These are phyloP conservation scores for Albugo laibachii DNA, from an alignment of 352 stramenopile species.

Conservation along the genomic window DNA sequence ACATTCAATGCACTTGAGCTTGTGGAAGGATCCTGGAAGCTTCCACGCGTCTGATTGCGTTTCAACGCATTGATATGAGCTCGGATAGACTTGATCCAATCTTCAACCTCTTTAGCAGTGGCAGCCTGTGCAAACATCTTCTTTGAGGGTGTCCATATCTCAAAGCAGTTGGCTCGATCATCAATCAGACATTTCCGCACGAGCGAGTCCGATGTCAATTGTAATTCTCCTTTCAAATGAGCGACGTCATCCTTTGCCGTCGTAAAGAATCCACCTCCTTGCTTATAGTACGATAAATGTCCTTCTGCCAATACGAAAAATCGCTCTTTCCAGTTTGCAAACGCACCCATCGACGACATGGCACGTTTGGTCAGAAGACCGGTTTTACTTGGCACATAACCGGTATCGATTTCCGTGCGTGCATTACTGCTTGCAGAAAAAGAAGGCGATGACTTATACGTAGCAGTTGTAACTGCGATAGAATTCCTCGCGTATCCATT, in stretches of 20 bases:
- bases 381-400: conserved; percentile 69
- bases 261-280: conserved; percentile 70
- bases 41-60: conserved; percentile 19
- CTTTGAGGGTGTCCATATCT: conserved; percentile 60
- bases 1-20: conserved; percentile 3
- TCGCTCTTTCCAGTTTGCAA: conserved; percentile 76
- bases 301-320: conserved; percentile 75
- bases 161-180: conserved; percentile 75
- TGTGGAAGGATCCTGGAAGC: conserved; percentile 28
- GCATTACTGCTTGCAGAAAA: conserved; percentile 12
- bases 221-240: conserved; percentile 63
- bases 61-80: conserved; percentile 61
- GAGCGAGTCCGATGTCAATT: conserved; percentile 58
- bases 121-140: conserved; percentile 75
- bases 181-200: conserved; percentile 73
- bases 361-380: conserved; percentile 70
- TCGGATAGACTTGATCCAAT: conserved; percentile 74
- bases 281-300: conserved; percentile 77
- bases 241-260: conserved; percentile 73
- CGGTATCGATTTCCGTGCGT: not conserved
- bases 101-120: conserved; percentile 64
- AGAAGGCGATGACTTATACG: not conserved
- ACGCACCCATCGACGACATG: conserved; percentile 76
- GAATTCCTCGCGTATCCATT: not conserved
- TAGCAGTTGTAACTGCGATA: not conserved